Evolutionary conservation across 495 filamentous ascomycete genomes (phyloP).

Genomic region (Aspergillus asperescens): DNA sequence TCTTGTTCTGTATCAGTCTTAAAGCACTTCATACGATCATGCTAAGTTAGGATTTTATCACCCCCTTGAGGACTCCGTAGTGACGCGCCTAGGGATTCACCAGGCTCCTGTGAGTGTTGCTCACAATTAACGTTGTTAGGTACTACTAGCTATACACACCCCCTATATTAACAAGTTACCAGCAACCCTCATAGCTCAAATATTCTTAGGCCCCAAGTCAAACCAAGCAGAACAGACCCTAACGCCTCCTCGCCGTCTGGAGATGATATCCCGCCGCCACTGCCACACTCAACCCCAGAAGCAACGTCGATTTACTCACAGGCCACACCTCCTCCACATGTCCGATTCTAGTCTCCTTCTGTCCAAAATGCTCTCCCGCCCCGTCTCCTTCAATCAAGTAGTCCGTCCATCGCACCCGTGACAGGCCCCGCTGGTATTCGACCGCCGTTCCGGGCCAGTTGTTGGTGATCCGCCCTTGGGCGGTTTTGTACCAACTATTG

Average conservation of each 20-base stretch:
- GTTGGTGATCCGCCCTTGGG: conserved; percentile 49
- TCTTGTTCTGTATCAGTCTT: too few relatives aligned
- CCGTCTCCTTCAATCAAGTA: conserved; percentile 36
- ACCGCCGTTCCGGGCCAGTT: conserved; percentile 51
- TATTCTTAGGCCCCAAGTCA: too few relatives aligned
- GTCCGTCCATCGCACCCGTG: conserved; percentile 43
- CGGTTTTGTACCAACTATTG: conserved; percentile 52
- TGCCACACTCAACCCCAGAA: neutral
- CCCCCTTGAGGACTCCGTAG: too few relatives aligned
- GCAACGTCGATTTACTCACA: conserved; percentile 2
- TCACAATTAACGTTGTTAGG: too few relatives aligned
- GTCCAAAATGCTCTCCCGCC: conserved; percentile 23
- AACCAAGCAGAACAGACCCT: too few relatives aligned
- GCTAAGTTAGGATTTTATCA: too few relatives aligned
- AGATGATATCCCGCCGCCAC: conserved; percentile 7
- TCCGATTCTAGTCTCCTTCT: conserved; percentile 33
- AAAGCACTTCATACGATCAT: too few relatives aligned
- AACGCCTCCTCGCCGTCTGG: conserved; percentile 3
- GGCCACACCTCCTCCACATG: conserved; percentile 27
- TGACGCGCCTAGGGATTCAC: too few relatives aligned
- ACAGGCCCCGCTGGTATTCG: conserved; percentile 44
- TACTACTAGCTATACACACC: too few relatives aligned
- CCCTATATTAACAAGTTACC: too few relatives aligned
- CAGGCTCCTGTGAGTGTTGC: too few relatives aligned
- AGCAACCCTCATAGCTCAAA: too few relatives aligned